phyloP scores from a whole-genome alignment of 2,329 filamentous ascomycete genomes.

The Ascochyta viciae-villosae region DNA sequence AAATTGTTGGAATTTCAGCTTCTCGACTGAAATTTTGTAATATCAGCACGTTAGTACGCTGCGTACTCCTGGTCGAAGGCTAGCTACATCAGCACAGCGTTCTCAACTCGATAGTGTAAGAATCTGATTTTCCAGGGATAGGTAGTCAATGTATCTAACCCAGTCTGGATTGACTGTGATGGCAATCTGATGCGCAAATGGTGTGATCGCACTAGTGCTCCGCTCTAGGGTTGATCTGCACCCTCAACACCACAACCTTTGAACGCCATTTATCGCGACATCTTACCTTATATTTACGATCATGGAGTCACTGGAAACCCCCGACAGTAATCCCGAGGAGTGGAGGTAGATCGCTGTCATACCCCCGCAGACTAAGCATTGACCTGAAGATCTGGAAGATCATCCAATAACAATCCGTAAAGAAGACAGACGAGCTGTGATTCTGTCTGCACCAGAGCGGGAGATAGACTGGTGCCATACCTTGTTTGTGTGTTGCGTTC shows the following conservation, averaged over 20 bases:
- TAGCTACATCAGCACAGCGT: too few species aligned
- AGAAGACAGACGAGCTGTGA: background rate
- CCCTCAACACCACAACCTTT: slow-evolving; percentile 22
- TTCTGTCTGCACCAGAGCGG: background rate
- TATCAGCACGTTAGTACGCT: too few species aligned
- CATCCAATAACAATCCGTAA: too few species aligned
- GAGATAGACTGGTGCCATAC: background rate
- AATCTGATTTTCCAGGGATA: too few species aligned
- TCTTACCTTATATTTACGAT: slow-evolving; percentile 34
- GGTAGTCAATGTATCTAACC: too few species aligned
- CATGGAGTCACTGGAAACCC: background rate
- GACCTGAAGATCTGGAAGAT: too few species aligned
- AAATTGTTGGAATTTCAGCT: too few species aligned
- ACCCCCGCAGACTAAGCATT: background rate
- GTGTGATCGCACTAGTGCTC: slow-evolving; percentile 15
- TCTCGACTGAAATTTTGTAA: too few species aligned
- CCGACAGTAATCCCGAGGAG: background rate
- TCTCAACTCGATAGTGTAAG: too few species aligned
- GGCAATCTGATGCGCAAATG: slow-evolving; percentile 23
- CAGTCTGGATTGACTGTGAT: background rate
- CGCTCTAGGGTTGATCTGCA: slow-evolving; percentile 28
- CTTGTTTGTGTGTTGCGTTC: background rate
- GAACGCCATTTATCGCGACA: slow-evolving; percentile 37
- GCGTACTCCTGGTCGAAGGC: too few species aligned
- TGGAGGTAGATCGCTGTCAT: slow-evolving; percentile 14